Evolutionary conservation across 345 rosid species (phyloP).

Genomic region (Brassica juncea): DNA sequence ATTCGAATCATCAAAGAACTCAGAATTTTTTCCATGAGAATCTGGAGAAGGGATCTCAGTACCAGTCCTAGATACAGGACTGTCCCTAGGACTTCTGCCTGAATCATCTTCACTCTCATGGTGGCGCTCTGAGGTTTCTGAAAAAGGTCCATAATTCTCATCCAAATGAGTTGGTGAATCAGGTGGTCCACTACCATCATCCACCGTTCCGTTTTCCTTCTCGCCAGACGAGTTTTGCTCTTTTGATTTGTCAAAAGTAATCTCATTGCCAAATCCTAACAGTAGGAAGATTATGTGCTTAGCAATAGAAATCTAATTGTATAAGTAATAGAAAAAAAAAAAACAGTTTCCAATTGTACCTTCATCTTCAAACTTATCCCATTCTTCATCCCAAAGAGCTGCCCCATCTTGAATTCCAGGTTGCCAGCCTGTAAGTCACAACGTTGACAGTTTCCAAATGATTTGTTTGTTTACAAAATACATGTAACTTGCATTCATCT

Average conservation of each 20-base stretch:
- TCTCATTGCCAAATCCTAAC: conserved; percentile 86
- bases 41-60: conserved; percentile 65
- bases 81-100: conserved; percentile 82
- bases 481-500: conserved; percentile 12
- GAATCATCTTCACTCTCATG: conserved; percentile 75
- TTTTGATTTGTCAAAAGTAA: conserved; percentile 58
- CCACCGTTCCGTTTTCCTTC: conserved; percentile 50
- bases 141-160: conserved; percentile 50
- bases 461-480: conserved; percentile 10
- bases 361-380: conserved; percentile 99
- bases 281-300: conserved; percentile 22
- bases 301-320: conserved; percentile 8
- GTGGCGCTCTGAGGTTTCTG: conserved; percentile 49
- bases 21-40: conserved; percentile 65
- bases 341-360: conserved; percentile 45
- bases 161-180: conserved; percentile 55
- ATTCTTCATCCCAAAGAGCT: conserved; percentile 94
- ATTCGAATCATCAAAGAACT: conserved; percentile 82
- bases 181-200: conserved; percentile 54
- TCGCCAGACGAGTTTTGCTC: conserved; percentile 44
- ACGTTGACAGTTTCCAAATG: conserved; percentile 26
- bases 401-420: conserved; percentile 94
- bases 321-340: not conserved
- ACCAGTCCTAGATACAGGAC: conserved; percentile 65
- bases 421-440: conserved; percentile 76